Percentiles rank a stretch among this genome's conserved stretches.
phyloP scores from a whole-genome alignment of 73 alveolate species.

The Paramecium caudatum region DNA sequence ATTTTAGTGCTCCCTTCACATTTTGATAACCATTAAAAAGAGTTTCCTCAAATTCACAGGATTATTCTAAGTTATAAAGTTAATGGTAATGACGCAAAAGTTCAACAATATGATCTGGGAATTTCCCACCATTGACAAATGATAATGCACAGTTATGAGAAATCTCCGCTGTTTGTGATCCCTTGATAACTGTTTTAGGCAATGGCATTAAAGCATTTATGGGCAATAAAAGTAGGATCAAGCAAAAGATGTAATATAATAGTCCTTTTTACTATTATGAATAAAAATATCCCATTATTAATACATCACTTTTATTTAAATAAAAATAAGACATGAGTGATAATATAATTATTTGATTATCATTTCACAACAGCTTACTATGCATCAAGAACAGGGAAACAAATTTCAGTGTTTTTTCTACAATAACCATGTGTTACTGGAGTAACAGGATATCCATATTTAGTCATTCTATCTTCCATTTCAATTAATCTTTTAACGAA shows the following conservation, averaged over 20 bases:
- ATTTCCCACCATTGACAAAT: neutral
- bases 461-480: slow-evolving; percentile 38
- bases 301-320: neutral
- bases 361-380: neutral
- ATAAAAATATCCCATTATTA: too few species aligned
- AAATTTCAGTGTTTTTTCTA: neutral
- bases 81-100: slow-evolving; percentile 40
- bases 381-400: slow-evolving; percentile 1
- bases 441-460: neutral
- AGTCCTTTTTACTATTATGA: too few species aligned
- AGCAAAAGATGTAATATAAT: neutral
- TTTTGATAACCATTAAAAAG: neutral
- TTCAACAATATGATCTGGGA: slow-evolving; percentile 1
- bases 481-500: slow-evolving; percentile 28
- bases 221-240: too few species aligned
- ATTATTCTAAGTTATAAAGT: neutral
- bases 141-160: neutral
- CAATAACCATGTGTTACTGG: slow-evolving; percentile 48
- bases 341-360: neutral
- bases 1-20: neutral
- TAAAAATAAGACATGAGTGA: neutral
- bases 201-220: slow-evolving; percentile 49
- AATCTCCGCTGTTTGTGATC: neutral
- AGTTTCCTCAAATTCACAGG: neutral
- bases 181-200: neutral